phyloP scores from a whole-genome alignment of 108 stramenopile genomes.

The Fistulifera pelliculosa region DNA sequence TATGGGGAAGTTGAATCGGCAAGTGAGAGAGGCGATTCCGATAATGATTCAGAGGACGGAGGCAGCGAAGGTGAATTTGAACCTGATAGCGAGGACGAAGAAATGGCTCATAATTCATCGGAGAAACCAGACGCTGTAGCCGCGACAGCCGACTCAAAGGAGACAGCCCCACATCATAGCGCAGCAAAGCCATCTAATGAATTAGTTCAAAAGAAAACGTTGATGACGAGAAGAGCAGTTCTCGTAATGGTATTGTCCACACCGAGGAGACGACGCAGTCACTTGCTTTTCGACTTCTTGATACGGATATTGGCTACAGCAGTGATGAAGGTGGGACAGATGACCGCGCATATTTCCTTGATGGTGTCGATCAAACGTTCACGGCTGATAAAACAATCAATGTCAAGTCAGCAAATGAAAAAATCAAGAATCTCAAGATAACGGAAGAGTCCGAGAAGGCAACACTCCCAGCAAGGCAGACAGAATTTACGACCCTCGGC shows the following conservation, averaged over 20 bases:
- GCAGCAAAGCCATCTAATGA: not conserved
- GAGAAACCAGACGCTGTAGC: not conserved
- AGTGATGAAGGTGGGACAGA: conserved; percentile 89
- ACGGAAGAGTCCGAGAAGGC: conserved; percentile 15
- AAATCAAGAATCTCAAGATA: conserved; percentile 15
- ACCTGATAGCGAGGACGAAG: conserved; percentile 77
- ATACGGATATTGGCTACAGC: conserved; percentile 76
- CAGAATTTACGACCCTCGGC: conserved; percentile 63
- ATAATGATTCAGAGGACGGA: conserved; percentile 48
- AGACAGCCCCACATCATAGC: conserved; percentile 1
- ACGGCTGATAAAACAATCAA: no score
- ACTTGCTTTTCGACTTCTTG: conserved; percentile 55
- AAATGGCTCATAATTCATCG: conserved; percentile 5
- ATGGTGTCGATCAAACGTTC: conserved; percentile 76
- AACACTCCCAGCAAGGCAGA: conserved; percentile 53
- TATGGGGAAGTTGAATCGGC: conserved; percentile 26
- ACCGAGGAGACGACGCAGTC: conserved; percentile 59
- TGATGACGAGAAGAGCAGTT: conserved; percentile 5
- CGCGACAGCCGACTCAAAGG: conserved; percentile 1
- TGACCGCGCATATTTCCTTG: conserved; percentile 63
- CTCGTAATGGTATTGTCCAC: conserved; percentile 18
- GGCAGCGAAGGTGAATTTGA: conserved; percentile 58
- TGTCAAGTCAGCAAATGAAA: not conserved
- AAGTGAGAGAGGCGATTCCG: conserved; percentile 37
- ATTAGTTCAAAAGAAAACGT: not conserved